A percentile compares a stretch with the other conserved stretches of the same genome.
Evolutionary conservation across 768 basidiomycete genomes (phyloP).

Genomic region (Podaxis mareebaensis): DNA sequence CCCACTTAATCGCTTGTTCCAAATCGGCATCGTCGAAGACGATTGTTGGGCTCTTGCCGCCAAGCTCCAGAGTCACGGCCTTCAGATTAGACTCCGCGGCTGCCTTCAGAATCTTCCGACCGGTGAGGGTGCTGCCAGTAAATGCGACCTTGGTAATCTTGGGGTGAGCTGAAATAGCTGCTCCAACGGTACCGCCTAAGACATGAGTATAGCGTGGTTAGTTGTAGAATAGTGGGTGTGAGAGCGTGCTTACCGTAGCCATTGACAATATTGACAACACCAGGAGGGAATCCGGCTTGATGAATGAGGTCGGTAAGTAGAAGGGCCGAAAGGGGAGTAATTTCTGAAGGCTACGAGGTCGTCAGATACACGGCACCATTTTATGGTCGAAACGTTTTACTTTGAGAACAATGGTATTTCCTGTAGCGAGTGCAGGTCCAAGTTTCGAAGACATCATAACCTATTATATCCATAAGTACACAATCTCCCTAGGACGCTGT

Average conservation of each 20-base stretch:
- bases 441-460: slow-evolving; percentile 68
- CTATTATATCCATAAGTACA: slow-evolving; percentile 11
- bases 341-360: slow-evolving; percentile 55
- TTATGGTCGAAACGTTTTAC: slow-evolving; percentile 17
- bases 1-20: slow-evolving; percentile 69
- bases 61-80: slow-evolving; percentile 72
- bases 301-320: slow-evolving; percentile 48
- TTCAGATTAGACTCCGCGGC: slow-evolving; percentile 76
- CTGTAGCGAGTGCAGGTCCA: slow-evolving; percentile 75
- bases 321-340: slow-evolving; percentile 70
- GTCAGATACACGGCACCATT: background rate
- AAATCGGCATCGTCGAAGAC: slow-evolving; percentile 67
- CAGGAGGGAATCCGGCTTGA: slow-evolving; percentile 76
- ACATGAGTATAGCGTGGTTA: background rate
- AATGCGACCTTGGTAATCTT: slow-evolving; percentile 74
- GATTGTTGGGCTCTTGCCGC: slow-evolving; percentile 67
- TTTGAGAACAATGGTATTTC: slow-evolving; percentile 74
- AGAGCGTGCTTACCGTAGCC: background rate
- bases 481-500: too few relatives aligned
- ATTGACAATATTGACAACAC: slow-evolving; percentile 70
- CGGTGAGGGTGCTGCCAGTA: slow-evolving; percentile 74
- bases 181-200: slow-evolving; percentile 54
- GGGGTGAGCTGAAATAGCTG: slow-evolving; percentile 65
- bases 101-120: slow-evolving; percentile 70
- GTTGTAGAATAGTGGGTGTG: background rate